Evolutionary conservation across 73 alveolate species (phyloP), one percentile per base, ranked within the genome.

Genomic region (Uronychia binucleata): DNA sequence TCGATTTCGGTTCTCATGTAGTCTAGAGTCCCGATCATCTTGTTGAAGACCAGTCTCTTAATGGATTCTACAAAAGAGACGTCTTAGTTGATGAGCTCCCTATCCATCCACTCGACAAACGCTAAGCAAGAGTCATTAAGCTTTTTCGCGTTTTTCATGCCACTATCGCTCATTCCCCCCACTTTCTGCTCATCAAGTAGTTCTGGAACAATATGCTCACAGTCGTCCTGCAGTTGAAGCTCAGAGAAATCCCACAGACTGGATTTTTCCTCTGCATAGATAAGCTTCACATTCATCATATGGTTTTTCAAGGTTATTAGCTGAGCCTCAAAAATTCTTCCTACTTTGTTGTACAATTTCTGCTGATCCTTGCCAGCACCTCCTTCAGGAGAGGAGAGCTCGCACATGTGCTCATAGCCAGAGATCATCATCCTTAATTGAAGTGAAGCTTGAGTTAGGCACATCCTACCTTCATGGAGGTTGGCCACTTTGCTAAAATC

Each of bases 1-100:
- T 75, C 58, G 8, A 28, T 75, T 75, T 28, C 58, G 27, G 32
- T 58, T 75, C 81, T 75, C 58, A 75, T 75, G 28, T 28, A 75
- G 30, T 75, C 81, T 5, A 75, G 1, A 5, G 59, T 75, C 28
- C 81, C 81, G 27, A 75, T 26, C 32, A 32, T 75, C 8, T 75
- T 75, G 35, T 5, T 75, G 5, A 1, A 28, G 1, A 30, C 29
- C 31, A 28, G 5, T 75, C 81, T 75, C n/a, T 8, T 28, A 30
- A 28, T 28, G 5, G 25, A 28, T 5, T 26, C 59, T 75, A 28
- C 30, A 28, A 75, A 26, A 13, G 34, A 25, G 5, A 67, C 5
- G 5, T 67, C 78, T 5, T 28, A 5, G 32, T 13, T 67, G 32
- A 67, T 67, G 32, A 67, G 32, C 32, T 67, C 13, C 14, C 67